Conservation (phyloP, 2,329 filamentous ascomycete species). For the Cordyceps tenuipes region DNA sequence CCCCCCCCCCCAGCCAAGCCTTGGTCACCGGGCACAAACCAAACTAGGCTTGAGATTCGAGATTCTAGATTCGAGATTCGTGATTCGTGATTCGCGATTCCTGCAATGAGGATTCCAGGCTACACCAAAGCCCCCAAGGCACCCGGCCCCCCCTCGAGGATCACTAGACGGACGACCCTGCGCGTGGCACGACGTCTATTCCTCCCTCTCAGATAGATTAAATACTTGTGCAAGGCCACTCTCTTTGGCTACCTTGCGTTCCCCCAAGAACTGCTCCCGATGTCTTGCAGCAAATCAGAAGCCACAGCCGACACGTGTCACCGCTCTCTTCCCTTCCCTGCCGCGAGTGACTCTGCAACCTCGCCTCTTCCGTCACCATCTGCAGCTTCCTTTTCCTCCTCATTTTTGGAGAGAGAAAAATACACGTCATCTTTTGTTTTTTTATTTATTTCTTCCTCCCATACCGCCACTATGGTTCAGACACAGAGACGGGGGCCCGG, state of each 20-base stretch:
- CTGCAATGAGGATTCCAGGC: too few species aligned
- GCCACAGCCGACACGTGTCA: not conserved
- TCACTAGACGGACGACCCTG: not conserved
- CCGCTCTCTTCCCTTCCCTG: not conserved
- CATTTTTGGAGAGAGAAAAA: not conserved
- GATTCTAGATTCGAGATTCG: too few species aligned
- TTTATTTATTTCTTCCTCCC: not conserved
- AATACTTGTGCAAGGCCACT: not conserved
- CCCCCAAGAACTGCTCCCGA: not conserved
- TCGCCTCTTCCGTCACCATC: too few species aligned
- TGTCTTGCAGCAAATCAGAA: not conserved
- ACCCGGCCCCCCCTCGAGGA: not conserved
- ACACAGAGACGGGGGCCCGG: not conserved
- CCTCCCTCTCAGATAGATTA: constrained; percentile 5
- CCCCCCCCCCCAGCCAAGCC: too few species aligned
- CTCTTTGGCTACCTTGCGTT: not conserved
- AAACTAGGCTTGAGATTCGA: not conserved
- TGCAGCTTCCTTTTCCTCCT: not conserved
- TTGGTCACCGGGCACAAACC: too few species aligned
- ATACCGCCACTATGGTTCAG: not conserved
- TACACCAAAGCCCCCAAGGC: too few species aligned
- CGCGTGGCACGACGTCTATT: not conserved
- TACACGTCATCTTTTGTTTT: not conserved
- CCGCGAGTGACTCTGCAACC: too few species aligned
- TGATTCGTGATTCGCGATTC: too few species aligned